A percentile compares a stretch with the other conserved stretches of the same genome.
Conservation (phyloP, 129 eudicot species). For the Apium graveolens region DNA sequence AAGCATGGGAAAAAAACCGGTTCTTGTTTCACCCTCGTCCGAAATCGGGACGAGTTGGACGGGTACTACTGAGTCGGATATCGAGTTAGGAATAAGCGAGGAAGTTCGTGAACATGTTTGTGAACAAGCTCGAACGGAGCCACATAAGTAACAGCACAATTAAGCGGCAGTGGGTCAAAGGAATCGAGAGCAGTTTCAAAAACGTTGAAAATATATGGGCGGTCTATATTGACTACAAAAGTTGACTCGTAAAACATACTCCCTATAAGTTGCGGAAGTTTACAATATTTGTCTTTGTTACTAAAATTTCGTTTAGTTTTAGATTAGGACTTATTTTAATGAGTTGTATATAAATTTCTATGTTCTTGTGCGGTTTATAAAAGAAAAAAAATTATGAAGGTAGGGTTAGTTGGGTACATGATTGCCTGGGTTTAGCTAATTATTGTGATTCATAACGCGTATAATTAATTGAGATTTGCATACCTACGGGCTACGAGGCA, state of each 20-base stretch:
- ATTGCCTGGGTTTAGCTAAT: neutral
- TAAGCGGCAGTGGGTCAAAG: neutral
- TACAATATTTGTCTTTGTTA: neutral
- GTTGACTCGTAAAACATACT: too few species aligned
- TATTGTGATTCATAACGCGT: neutral
- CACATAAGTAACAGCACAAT: neutral
- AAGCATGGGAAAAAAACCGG: constrained; percentile 44
- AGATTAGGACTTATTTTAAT: neutral
- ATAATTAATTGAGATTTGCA: too few species aligned
- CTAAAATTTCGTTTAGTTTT: neutral
- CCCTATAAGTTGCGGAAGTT: neutral
- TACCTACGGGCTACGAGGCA: too few species aligned
- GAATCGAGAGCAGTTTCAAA: neutral
- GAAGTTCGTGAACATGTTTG: constrained; percentile 13
- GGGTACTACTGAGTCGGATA: constrained; percentile 27
- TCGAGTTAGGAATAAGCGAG: constrained; percentile 31
- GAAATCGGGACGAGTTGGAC: constrained; percentile 44
- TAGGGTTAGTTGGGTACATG: neutral
- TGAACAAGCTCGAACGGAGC: constrained; percentile 12
- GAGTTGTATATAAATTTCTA: neutral
- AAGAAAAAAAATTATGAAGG: neutral
- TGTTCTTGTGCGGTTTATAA: neutral
- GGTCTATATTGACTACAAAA: neutral
- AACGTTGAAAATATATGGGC: neutral
- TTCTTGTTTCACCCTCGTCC: constrained; percentile 36